Evolutionary conservation across 345 rosid species (phyloP).

Genomic region (Microthlaspi erraticum): DNA sequence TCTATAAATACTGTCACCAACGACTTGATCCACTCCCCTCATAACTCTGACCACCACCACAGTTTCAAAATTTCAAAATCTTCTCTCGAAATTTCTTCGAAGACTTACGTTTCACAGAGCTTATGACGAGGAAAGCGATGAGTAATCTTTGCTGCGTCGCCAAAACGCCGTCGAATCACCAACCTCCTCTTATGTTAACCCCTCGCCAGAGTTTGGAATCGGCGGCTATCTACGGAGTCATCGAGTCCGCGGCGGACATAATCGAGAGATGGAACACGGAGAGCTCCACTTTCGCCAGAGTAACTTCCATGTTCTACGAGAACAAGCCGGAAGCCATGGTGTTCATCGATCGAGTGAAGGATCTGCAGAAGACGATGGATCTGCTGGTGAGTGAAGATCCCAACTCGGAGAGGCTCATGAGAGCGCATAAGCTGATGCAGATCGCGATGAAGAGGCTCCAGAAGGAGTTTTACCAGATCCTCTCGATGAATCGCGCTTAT

Average conservation of each 20-base stretch:
- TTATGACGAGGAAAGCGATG: slow-evolving; percentile 46
- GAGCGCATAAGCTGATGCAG: slow-evolving; percentile 62
- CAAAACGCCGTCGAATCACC: slow-evolving; percentile 30
- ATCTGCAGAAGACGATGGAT: slow-evolving; percentile 67
- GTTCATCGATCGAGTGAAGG: slow-evolving; percentile 59
- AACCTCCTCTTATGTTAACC: slow-evolving; percentile 34
- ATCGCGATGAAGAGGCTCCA: slow-evolving; percentile 75
- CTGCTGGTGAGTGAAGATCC: slow-evolving; percentile 41
- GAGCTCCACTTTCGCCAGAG: slow-evolving; percentile 47
- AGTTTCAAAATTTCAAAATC: slow-evolving; percentile 12
- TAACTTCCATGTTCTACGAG: slow-evolving; percentile 59
- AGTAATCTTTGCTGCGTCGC: slow-evolving; percentile 49
- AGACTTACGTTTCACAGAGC: neutral
- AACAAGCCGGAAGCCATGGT: slow-evolving; percentile 59
- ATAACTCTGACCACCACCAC: slow-evolving; percentile 2
- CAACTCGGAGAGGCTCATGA: slow-evolving; percentile 49
- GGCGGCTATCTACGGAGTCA: slow-evolving; percentile 41
- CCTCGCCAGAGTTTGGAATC: slow-evolving; percentile 41
- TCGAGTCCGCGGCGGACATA: slow-evolving; percentile 51
- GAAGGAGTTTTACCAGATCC: slow-evolving; percentile 78
- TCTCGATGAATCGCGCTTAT: slow-evolving; percentile 64
- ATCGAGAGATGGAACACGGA: slow-evolving; percentile 63
- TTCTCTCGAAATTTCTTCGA: slow-evolving; percentile 1
- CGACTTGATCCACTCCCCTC: neutral
- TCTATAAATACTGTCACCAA: slow-evolving; percentile 31